These are phyloP conservation scores for Fusarium sp. DNA, from an alignment of 2,329 filamentous ascomycete genomes.

Conservation along the genomic window DNA sequence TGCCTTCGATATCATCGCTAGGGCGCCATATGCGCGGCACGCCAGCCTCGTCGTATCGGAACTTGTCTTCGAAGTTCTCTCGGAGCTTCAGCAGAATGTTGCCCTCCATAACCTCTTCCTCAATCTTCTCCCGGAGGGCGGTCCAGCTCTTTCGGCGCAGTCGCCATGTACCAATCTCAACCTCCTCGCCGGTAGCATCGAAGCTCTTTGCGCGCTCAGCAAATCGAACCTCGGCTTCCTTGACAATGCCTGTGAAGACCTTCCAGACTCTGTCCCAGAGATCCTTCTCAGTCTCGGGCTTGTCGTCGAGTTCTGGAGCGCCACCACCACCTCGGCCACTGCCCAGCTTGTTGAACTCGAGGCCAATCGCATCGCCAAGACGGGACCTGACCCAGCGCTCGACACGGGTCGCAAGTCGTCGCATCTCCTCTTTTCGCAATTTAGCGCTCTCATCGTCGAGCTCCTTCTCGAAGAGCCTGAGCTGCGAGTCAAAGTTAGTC, in stretches of 20 bases:
- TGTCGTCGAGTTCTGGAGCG: constrained; percentile 82
- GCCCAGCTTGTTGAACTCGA: constrained; percentile 96
- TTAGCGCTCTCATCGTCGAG: constrained; percentile 88
- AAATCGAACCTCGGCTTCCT: constrained; percentile 87
- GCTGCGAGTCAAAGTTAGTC: constrained; percentile 88
- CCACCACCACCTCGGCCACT: constrained; percentile 86
- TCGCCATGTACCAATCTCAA: constrained; percentile 92
- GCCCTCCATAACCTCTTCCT: constrained; percentile 98
- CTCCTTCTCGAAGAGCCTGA: constrained; percentile 86
- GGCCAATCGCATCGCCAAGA: constrained; percentile 85
- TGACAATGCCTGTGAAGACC: constrained; percentile 84
- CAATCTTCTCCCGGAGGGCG: constrained; percentile 88
- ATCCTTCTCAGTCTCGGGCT: constrained; percentile 80
- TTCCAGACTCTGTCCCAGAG: constrained; percentile 97
- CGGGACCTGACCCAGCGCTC: constrained; percentile 94
- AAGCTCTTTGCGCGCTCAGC: constrained; percentile 91
- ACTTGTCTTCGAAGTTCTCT: constrained; percentile 99
- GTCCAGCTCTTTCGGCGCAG: constrained; percentile 95
- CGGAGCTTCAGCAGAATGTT: constrained; percentile 95
- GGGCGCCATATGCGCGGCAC: constrained; percentile 97
- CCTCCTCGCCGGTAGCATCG: constrained; percentile 90
- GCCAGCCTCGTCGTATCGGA: constrained; percentile 94
- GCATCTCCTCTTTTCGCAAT: constrained; percentile 95
- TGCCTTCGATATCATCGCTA: constrained; percentile 94
- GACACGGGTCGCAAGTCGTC: constrained; percentile 87